Percentiles rank a stretch among this genome's conserved stretches.
These are phyloP conservation scores for Naegleria lovaniensis DNA, from an alignment of 208 protist genomes.

Conservation along the genomic window DNA sequence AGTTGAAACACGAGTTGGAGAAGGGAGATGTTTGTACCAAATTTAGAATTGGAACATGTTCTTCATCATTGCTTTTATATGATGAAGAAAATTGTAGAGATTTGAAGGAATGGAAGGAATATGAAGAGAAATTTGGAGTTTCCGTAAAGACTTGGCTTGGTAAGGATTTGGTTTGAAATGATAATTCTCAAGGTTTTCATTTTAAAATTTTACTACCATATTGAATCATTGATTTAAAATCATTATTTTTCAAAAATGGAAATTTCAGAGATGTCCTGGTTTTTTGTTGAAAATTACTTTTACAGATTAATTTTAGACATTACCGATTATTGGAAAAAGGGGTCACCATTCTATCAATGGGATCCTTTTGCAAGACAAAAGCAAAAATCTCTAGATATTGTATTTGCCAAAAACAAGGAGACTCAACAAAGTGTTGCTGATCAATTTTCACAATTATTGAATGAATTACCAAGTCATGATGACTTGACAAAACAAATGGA, in stretches of 20 bases:
- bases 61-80: background rate
- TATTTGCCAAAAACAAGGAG: background rate
- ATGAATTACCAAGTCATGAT: background rate
- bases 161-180: too few relatives aligned
- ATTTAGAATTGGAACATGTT: too few relatives aligned
- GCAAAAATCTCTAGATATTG: background rate
- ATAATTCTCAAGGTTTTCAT: too few relatives aligned
- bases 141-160: background rate
- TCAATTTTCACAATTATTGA: background rate
- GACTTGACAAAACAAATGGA: too few relatives aligned
- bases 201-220: too few relatives aligned
- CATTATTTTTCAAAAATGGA: too few relatives aligned
- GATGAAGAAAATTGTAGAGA: background rate
- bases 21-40: too few relatives aligned
- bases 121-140: background rate
- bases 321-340: background rate
- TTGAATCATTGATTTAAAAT: too few relatives aligned
- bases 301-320: background rate
- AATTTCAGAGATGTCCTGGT: background rate
- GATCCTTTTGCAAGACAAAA: slow-evolving; percentile 4
- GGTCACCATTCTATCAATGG: too few relatives aligned
- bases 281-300: background rate
- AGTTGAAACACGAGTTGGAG: background rate
- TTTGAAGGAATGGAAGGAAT: background rate
- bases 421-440: background rate